Conservation (phyloP, 768 basidiomycete genomes). For the Gautieria morchelliformis region DNA sequence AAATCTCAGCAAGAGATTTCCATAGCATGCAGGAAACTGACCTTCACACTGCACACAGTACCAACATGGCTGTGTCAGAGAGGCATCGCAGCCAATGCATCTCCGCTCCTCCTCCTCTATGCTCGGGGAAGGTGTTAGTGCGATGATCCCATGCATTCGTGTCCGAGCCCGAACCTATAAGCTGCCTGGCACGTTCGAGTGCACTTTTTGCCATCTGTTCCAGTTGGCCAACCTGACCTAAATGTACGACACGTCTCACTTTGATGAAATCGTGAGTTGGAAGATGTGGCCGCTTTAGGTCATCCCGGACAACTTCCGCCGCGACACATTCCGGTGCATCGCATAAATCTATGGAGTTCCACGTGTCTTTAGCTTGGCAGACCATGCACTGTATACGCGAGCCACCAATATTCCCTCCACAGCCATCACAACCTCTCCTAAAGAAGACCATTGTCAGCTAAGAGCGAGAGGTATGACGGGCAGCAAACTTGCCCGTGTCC, state of each 20-base stretch:
- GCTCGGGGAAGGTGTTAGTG: background rate
- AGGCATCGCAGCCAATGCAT: background rate
- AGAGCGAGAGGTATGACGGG: no score
- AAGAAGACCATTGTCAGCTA: no score
- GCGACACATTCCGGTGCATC: constrained; percentile 16
- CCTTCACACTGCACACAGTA: background rate
- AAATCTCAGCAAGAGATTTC: no score
- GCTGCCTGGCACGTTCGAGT: no score
- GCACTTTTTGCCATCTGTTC: no score
- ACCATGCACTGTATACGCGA: constrained; percentile 23
- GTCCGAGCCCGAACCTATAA: background rate
- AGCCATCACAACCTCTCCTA: constrained; percentile 18
- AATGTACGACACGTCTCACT: background rate
- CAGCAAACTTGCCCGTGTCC: background rate
- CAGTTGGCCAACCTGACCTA: background rate
- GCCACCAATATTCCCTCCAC: constrained; percentile 18
- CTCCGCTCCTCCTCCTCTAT: background rate
- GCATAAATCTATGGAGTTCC: constrained; percentile 22
- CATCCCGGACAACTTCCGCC: constrained; percentile 10
- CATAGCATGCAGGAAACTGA: background rate
- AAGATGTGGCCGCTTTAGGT: constrained; percentile 17
- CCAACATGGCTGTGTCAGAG: background rate
- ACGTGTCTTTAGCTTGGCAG: constrained; percentile 17
- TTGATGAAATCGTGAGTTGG: constrained; percentile 17
- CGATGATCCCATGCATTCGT: background rate